Conservation (phyloP, 2,329 filamentous ascomycete genomes). For the Calonectria ilicicola region DNA sequence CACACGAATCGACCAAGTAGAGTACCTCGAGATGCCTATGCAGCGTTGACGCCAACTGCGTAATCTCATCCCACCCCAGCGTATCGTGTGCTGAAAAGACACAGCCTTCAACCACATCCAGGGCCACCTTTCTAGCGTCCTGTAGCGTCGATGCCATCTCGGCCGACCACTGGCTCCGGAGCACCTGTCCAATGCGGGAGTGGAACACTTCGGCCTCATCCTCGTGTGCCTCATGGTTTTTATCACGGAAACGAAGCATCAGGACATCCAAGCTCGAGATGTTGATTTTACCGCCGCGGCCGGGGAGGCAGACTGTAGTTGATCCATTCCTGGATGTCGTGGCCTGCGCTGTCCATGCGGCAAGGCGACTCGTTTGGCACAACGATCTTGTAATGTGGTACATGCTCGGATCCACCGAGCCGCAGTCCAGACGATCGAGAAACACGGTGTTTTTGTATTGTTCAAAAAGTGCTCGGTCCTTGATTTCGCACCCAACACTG, state of each 20-base stretch:
- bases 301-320: slow-evolving; percentile 42
- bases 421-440: slow-evolving; percentile 29
- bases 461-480: slow-evolving; percentile 2
- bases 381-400: slow-evolving; percentile 26
- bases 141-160: slow-evolving; percentile 43
- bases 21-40: slow-evolving; percentile 45
- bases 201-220: slow-evolving; percentile 30
- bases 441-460: slow-evolving; percentile 35
- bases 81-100: slow-evolving; percentile 25
- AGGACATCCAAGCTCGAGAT: slow-evolving; percentile 44
- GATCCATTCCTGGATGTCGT: neutral
- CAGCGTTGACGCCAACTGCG: slow-evolving; percentile 45
- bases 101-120: slow-evolving; percentile 45
- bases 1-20: slow-evolving; percentile 46
- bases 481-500: neutral
- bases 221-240: slow-evolving; percentile 19
- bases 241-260: slow-evolving; percentile 42
- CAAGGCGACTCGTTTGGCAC: slow-evolving; percentile 21
- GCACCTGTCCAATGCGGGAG: slow-evolving; percentile 40
- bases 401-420: slow-evolving; percentile 31
- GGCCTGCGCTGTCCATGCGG: slow-evolving; percentile 16
- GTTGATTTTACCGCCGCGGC: slow-evolving; percentile 34
- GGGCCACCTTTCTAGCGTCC: slow-evolving; percentile 39
- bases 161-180: slow-evolving; percentile 43
- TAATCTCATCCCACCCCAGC: slow-evolving; percentile 42